Evolutionary conservation across 2,329 filamentous ascomycete species (phyloP).

Genomic region (Fusarium beomiforme): DNA sequence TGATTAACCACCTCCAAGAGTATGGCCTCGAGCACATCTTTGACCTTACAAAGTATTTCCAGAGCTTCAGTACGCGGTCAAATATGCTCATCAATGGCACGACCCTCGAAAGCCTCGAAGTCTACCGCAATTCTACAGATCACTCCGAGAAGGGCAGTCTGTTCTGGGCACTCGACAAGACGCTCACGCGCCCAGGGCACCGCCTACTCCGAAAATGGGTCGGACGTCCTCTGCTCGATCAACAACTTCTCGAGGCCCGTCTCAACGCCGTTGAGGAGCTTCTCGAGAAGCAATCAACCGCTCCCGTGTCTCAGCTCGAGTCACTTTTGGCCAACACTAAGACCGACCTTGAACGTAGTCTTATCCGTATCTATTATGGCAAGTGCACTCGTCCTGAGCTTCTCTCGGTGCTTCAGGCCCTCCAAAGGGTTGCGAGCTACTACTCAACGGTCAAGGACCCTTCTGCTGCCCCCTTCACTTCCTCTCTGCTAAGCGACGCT

Average conservation of each 20-base stretch:
- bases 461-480: constrained; percentile 76
- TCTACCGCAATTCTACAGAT: constrained; percentile 95
- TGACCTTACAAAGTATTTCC: constrained; percentile 95
- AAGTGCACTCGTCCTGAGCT: constrained; percentile 93
- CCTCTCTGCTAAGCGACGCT: constrained; percentile 74
- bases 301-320: constrained; percentile 77
- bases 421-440: constrained; percentile 83
- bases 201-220: constrained; percentile 94
- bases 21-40: constrained; percentile 97
- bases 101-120: constrained; percentile 90
- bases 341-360: constrained; percentile 88
- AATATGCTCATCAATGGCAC: constrained; percentile 98
- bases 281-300: constrained; percentile 71
- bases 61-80: constrained; percentile 91
- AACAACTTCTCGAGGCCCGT: constrained; percentile 77
- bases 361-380: constrained; percentile 97
- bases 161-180: constrained; percentile 96
- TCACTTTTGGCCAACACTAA: constrained; percentile 76
- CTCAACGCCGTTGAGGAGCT: constrained; percentile 89
- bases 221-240: constrained; percentile 86
- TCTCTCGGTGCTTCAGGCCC: constrained; percentile 81
- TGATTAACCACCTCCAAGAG: constrained; percentile 92
- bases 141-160: constrained; percentile 85
- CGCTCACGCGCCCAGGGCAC: constrained; percentile 87
- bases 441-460: constrained; percentile 74